Base-by-base conservation (phyloP, 192 early-diverging fungal genomes). In the Backusella sp. region DNA sequence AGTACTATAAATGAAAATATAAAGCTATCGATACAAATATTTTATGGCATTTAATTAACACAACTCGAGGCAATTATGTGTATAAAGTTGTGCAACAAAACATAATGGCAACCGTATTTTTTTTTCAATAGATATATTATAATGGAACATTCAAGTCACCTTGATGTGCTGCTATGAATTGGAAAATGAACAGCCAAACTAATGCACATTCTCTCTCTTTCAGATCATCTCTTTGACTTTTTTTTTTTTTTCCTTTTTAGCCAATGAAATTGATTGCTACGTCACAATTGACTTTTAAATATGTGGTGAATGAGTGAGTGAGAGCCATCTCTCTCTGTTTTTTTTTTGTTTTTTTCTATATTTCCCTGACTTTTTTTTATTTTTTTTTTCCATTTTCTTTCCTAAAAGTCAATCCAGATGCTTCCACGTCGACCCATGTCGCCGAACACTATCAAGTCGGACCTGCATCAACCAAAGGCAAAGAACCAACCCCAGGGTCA, bases 381-480 rank as follows among this genome's bases (percentile, higher is more conserved):
- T 17, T 49, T 19, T 46, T 46, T 44, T 44, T 44, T 34, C 41
- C 12, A 15, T 41, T 41, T 15, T n/a, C 28, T 59, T 66, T 66
- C 26, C 26, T 41, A 36, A 49, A 35, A 74, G 59, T 74, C 26
- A 74, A 32, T 32, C 52, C 21, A 53, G 23, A 76, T 76, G 74
- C 42, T 71, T 46, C 70, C 70, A 49, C 74, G 39, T 76, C 74
- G 74, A 76, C 65, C 65, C 7, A 69, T 66, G 35, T 76, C 42
- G 23, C 65, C 66, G 44, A 68, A 68, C 52, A 46, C 36, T 70
- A 52, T 72, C 41, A 78, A 81, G 71, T 77, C 79, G 59, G 84
- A 83, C 68, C 41, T 92, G 37, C 87, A 86, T 80, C 91, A 92
- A 76, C 91, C 91, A 49, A 84, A 88, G 37, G 91, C 90, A 35